Conservation (phyloP, 1,284 basidiomycete species). For the Tilletia indica region DNA sequence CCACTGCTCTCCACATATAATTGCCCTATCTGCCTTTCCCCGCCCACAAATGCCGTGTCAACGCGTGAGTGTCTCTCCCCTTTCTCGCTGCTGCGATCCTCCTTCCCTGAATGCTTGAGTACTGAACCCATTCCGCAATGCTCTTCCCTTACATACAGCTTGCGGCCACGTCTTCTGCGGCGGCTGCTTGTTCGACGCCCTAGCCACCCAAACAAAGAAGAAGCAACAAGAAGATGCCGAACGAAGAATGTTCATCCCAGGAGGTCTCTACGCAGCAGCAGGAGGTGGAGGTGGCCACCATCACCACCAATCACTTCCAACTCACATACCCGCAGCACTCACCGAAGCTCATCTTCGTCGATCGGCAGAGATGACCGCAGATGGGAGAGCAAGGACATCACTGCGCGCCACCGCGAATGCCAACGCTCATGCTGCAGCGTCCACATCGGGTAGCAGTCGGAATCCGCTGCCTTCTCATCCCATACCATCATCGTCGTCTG, state of each 20-base stretch:
- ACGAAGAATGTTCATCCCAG: conserved; percentile 12
- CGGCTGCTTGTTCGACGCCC: conserved; percentile 43
- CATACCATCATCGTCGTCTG: no score
- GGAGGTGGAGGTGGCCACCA: no score
- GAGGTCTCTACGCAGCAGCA: no score
- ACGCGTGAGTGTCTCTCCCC: not conserved
- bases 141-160: conserved; percentile 32
- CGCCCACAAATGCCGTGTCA: conserved; percentile 23
- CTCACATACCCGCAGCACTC: not conserved
- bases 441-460: not conserved
- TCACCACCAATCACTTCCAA: not conserved
- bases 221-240: conserved; percentile 30
- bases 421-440: not conserved
- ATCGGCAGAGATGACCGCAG: no score
- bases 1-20: conserved; percentile 27
- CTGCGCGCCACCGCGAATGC: not conserved
- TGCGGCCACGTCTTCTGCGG: conserved; percentile 53
- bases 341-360: not conserved
- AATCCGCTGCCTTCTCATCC: not conserved
- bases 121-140: no score
- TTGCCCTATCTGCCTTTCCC: conserved; percentile 50
- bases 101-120: no score
- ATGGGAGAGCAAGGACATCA: no score
- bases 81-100: no score
- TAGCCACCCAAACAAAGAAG: conserved; percentile 37